Base-by-base conservation (phyloP, 1,139 yeast species). In the Kluyveromyces sp. region DNA sequence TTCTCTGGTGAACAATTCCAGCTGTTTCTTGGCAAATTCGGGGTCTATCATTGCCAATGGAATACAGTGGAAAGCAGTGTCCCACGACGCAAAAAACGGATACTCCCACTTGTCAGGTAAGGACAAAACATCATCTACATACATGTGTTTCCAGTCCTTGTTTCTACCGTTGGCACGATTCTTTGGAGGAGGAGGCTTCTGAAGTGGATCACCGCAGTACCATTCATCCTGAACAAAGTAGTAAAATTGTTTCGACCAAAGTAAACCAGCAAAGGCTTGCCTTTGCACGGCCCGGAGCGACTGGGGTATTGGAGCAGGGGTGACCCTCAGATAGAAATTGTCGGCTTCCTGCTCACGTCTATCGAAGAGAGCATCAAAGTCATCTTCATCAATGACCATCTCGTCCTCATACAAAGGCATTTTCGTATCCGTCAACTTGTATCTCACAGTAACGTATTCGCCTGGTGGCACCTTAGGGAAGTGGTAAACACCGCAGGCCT, bases 31-130 rank as follows among this genome's bases (percentile, higher is more conserved):
- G 37, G 96, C 95, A 69, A 87, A 89, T 50, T 80, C 89, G 1
- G 96, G 96, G 64, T 89, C 97, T 58, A 89, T 77, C 92, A 89
- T 86, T 3, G 96, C 94, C 52, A 89, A 70, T 2, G 97, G 96
- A 55, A 89, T 78, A 60, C 96, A 86, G 65, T 89, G 97, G 77
- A 89, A 89, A 0, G 96, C 95, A 2, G 95, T 83, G 63, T 89
- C 97, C 97, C 97, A 89, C 4, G 96, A 94, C 9, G 96, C 96
- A 64, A 89, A 89, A 63, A 89, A 89, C 3, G 96, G 96, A 63
- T 89, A 89, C 64, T 89, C 97, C 89, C 96, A 89, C 64, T 87
- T 89, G 61, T 89, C 97, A 2, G 97, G 97, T 70, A 89, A 74
- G 1, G 95, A 85, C 54, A 89, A 71, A 43, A 89, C 77, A 63